A percentile compares a stretch with the other conserved stretches of the same genome.
These are phyloP conservation scores for Kluyveromyces sp. DNA, from an alignment of 1,139 yeast species.

Conservation along the genomic window DNA sequence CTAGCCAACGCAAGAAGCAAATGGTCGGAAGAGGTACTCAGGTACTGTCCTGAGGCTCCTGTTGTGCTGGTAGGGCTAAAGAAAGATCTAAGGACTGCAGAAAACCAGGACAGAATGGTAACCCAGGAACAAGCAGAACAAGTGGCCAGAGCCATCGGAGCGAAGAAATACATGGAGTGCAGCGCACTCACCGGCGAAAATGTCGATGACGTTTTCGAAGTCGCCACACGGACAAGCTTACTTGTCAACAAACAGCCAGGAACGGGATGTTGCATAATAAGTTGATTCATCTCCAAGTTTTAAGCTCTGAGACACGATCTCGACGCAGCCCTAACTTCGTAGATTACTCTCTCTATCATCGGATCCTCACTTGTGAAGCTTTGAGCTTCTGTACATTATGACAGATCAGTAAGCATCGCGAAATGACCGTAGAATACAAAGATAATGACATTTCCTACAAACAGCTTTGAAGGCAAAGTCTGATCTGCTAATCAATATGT, in stretches of 20 bases:
- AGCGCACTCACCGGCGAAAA: constrained; percentile 77
- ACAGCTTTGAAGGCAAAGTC: too few species aligned
- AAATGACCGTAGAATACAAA: too few species aligned
- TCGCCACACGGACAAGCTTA: constrained; percentile 65
- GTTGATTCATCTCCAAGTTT: constrained; percentile 10
- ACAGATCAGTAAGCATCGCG: too few species aligned
- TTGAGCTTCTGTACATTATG: too few species aligned
- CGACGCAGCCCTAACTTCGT: too few species aligned
- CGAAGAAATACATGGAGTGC: constrained; percentile 63
- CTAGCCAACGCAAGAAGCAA: constrained; percentile 59
- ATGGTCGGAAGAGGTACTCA: constrained; percentile 66
- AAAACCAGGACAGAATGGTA: constrained; percentile 37
- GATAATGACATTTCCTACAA: too few species aligned
- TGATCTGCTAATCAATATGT: too few species aligned
- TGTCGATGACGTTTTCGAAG: constrained; percentile 73
- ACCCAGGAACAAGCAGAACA: constrained; percentile 49
- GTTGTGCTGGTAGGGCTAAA: constrained; percentile 62
- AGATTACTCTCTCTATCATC: too few species aligned
- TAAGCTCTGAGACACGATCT: too few species aligned
- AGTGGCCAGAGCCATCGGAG: constrained; percentile 61
- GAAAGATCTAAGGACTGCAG: constrained; percentile 50
- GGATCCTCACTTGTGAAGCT: too few species aligned
- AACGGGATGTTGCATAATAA: constrained; percentile 39
- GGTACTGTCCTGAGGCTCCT: constrained; percentile 64
- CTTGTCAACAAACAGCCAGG: constrained; percentile 38